A percentile compares a stretch with the other conserved stretches of the same genome.
phyloP scores from a whole-genome alignment of 345 rosid species.

The Sisymbrium altissimum region DNA sequence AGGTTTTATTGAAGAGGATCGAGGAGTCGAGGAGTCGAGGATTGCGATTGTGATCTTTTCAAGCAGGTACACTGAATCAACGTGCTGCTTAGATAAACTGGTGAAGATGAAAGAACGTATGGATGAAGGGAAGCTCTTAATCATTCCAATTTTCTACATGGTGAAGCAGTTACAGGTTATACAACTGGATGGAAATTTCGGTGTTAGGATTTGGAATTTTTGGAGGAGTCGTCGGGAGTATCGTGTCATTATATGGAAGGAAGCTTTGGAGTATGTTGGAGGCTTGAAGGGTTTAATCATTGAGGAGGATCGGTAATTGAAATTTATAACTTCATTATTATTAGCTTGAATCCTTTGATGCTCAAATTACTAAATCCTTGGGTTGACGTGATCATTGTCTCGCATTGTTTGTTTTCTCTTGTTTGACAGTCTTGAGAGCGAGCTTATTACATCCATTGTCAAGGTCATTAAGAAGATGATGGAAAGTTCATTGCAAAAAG shows the following conservation, averaged over 20 bases:
- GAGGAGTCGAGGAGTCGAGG: conserved; percentile 15
- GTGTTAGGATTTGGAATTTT: background rate
- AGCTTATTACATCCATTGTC: background rate
- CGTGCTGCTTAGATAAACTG: background rate
- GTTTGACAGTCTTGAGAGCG: background rate
- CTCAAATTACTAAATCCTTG: background rate
- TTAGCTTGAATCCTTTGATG: background rate
- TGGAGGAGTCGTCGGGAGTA: background rate
- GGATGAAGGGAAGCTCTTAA: background rate
- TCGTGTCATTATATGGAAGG: conserved; percentile 8
- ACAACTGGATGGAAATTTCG: conserved; percentile 4
- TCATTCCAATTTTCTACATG: conserved; percentile 11
- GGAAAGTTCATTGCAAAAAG: background rate
- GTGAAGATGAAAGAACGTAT: conserved; percentile 12
- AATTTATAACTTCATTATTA: background rate
- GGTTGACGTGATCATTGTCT: background rate
- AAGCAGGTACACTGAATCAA: background rate
- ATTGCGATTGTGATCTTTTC: background rate
- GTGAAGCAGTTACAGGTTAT: background rate
- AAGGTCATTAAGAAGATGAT: background rate
- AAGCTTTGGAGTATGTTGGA: conserved; percentile 3
- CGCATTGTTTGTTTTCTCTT: background rate
- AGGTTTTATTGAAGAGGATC: background rate
- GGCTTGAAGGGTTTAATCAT: background rate
- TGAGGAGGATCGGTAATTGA: background rate